Base-by-base conservation (phyloP, 164 flowering plant genomes). In the Aristolochia contorta region DNA sequence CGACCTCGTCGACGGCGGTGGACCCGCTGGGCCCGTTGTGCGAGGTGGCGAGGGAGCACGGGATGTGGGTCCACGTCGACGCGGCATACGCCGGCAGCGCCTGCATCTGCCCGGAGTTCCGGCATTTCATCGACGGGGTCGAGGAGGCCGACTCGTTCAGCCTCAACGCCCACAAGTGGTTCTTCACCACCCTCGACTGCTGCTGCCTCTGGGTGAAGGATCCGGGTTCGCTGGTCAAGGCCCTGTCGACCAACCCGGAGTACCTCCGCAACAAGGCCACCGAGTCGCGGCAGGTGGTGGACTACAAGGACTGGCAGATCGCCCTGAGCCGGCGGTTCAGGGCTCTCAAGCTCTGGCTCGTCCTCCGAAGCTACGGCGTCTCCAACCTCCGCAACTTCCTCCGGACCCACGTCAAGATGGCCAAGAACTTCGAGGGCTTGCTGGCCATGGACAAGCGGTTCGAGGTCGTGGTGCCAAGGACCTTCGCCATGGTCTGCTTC, bases 301-400 rank as follows among this genome's bases (percentile, higher is more conserved):
- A 87, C 46, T 85, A 83, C 62, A 85, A 87, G 59, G 96, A 85
- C 53, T 87, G 91, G 96, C 89, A 84, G 60, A 78, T 87, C 0
- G 56, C 84, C 0, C 74, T 86, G 0, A 80, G 85, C 63, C 62
- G 90, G 16, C 59, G 87, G 1, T 88, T 86, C 50, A 51, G 89
- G 16, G 68, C 96, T 0, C 20, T 88, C 75, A 84, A 82, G 54
- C 70, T 86, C 1, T 86, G 89, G 96, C 32, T 86, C 1, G 96
- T 86, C 21, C 57, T 89, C 0, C 62, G 87, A 7, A 75, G 76
- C 64, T 79, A 88, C 48, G 96, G 95, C 1, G 80, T 80, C 4
- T 66, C 67, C 16, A 76, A 80, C 54, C 74, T 82, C 0, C 61
- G 81, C 43, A 67, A 61, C 55, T 73, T 69, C 62, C 49, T 86